These are phyloP conservation scores for Geum urbanum DNA, from an alignment of 306 rosid species.

Conservation along the genomic window DNA sequence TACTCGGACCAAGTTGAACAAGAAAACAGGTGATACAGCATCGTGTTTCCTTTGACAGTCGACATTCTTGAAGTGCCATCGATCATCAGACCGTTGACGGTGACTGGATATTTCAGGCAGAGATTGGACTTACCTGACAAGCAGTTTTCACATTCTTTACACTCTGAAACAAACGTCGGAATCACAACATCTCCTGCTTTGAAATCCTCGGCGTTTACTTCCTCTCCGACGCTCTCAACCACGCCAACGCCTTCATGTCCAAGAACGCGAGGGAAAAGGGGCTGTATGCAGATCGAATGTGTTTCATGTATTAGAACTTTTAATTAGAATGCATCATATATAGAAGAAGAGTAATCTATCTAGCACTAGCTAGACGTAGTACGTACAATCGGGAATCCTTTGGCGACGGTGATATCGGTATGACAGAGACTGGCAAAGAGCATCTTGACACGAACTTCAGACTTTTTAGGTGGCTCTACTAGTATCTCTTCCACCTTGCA, in stretches of 20 bases:
- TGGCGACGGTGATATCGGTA: constrained; percentile 33
- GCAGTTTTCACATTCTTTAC: constrained; percentile 35
- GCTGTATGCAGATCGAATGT: constrained; percentile 19
- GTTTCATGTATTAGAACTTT: too few relatives aligned
- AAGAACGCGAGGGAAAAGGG: constrained; percentile 39
- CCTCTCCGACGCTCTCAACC: constrained; percentile 32
- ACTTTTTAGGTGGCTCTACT: constrained; percentile 48
- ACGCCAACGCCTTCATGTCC: constrained; percentile 64
- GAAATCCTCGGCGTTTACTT: constrained; percentile 12
- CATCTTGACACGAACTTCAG: constrained; percentile 52
- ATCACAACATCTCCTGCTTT: constrained; percentile 33
- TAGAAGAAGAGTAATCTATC: too few relatives aligned
- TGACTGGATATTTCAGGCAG: constrained; percentile 29
- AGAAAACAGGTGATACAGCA: constrained; percentile 21
- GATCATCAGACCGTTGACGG: constrained; percentile 8
- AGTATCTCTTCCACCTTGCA: constrained; percentile 48
- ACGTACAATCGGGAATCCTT: constrained; percentile 40
- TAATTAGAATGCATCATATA: too few relatives aligned
- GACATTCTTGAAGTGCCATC: constrained; percentile 31
- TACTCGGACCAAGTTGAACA: constrained; percentile 41
- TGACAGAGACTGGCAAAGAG: constrained; percentile 55
- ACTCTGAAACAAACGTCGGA: constrained; percentile 28
- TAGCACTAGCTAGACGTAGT: too few relatives aligned
- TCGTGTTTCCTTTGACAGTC: constrained; percentile 11
- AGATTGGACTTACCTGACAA: constrained; percentile 22